Percentiles rank a stretch among this genome's conserved stretches.
phyloP scores from a whole-genome alignment of 352 stramenopile species.

The Globisporangium orthogonon region DNA sequence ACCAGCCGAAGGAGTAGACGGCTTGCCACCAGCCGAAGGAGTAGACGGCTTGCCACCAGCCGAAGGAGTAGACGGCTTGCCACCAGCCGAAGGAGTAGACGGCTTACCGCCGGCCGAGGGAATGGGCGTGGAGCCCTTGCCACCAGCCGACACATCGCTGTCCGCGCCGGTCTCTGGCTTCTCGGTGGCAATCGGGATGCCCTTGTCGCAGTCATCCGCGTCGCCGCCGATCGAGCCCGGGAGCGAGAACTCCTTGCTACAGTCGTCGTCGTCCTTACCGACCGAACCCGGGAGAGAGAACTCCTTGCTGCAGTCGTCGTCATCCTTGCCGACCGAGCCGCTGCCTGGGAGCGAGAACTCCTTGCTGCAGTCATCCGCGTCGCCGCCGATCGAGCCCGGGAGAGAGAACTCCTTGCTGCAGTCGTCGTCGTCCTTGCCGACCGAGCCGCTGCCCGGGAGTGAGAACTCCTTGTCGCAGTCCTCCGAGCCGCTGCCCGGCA shows the following conservation, averaged over 20 bases:
- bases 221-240: constrained; percentile 4
- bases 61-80: constrained; percentile 9
- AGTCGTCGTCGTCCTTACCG: constrained; percentile 10
- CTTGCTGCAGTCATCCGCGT: constrained; percentile 5
- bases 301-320: constrained; percentile 25
- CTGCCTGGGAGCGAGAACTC: constrained; percentile 21
- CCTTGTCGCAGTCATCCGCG: constrained; percentile 11
- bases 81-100: constrained; percentile 1
- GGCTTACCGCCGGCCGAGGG: background rate
- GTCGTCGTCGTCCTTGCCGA: constrained; percentile 9
- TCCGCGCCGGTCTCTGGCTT: constrained; percentile 8
- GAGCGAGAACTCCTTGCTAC: constrained; percentile 8
- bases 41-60: constrained; percentile 5
- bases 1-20: constrained; percentile 3
- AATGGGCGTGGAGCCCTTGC: background rate
- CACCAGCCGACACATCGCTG: constrained; percentile 3
- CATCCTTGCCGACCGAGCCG: background rate
- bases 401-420: constrained; percentile 11
- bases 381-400: constrained; percentile 1
- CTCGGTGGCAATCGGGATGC: constrained; percentile 9
- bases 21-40: constrained; percentile 2
- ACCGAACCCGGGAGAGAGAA: constrained; percentile 19
- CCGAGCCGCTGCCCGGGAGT: constrained; percentile 17
- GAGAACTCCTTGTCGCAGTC: constrained; percentile 34
- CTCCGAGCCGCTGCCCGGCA: constrained; percentile 19